Evolutionary conservation across 163 green algal genomes (phyloP).

Genomic region (Botryococcus braunii): DNA sequence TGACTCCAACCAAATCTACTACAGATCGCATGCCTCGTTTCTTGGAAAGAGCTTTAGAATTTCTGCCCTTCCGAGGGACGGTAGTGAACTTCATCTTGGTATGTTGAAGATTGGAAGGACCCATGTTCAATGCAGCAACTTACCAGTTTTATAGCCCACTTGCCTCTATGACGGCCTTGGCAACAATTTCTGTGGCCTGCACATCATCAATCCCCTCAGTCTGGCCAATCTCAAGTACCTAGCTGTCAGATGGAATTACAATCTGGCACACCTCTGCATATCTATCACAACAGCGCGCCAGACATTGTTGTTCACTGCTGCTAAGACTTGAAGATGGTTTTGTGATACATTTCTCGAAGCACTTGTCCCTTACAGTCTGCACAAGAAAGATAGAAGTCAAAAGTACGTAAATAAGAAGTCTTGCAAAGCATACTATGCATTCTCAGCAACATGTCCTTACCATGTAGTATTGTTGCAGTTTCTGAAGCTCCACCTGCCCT

Average conservation of each 20-base stretch:
- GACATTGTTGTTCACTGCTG: slow-evolving; percentile 59
- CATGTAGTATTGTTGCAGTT: slow-evolving; percentile 37
- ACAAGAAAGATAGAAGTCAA: background rate
- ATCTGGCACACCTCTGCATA: slow-evolving; percentile 31
- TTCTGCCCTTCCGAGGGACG: too few relatives aligned
- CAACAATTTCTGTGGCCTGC: slow-evolving; percentile 56
- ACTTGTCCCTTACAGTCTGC: slow-evolving; percentile 69
- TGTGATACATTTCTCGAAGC: slow-evolving; percentile 71
- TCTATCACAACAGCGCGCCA: slow-evolving; percentile 63
- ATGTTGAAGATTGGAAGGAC: too few relatives aligned
- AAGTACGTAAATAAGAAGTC: background rate
- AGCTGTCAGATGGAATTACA: background rate
- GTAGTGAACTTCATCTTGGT: too few relatives aligned
- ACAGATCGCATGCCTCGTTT: too few relatives aligned
- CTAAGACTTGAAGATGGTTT: slow-evolving; percentile 52
- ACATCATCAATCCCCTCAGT: background rate
- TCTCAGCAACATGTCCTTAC: slow-evolving; percentile 8
- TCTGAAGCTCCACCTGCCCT: slow-evolving; percentile 28
- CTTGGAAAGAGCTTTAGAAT: too few relatives aligned
- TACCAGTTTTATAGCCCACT: slow-evolving; percentile 19
- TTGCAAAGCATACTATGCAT: background rate
- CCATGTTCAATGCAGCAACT: too few relatives aligned
- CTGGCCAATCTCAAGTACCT: slow-evolving; percentile 10
- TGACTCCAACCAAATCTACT: too few relatives aligned
- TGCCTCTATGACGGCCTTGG: slow-evolving; percentile 40